Evolutionary conservation across 2,329 filamentous ascomycete genomes (phyloP).

Genomic region (Kalmusia sp.): DNA sequence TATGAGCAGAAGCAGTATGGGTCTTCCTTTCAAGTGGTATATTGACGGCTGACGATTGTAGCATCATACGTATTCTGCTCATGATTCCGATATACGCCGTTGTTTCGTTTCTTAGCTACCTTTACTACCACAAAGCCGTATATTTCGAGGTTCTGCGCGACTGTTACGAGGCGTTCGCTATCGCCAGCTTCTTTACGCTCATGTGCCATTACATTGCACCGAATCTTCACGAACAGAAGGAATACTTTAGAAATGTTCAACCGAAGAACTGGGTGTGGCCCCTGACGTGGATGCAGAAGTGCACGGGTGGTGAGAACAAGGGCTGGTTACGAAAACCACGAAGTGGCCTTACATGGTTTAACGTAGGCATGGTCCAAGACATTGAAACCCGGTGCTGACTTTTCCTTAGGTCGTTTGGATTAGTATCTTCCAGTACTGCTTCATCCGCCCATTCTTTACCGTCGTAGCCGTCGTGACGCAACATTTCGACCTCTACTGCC

Average conservation of each 20-base stretch:
- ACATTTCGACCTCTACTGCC: slow-evolving; percentile 74
- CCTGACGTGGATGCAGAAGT: slow-evolving; percentile 72
- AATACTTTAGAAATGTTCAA: slow-evolving; percentile 74
- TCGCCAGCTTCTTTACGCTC: slow-evolving; percentile 84
- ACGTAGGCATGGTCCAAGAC: too few species aligned
- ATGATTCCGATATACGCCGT: slow-evolving; percentile 85
- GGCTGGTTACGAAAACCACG: slow-evolving; percentile 76
- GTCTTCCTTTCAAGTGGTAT: neutral
- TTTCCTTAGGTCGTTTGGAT: slow-evolving; percentile 72
- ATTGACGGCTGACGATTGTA: slow-evolving; percentile 42
- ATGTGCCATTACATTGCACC: slow-evolving; percentile 82
- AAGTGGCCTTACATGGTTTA: slow-evolving; percentile 90
- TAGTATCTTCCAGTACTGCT: slow-evolving; percentile 84
- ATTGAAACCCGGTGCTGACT: slow-evolving; percentile 31
- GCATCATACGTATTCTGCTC: slow-evolving; percentile 85
- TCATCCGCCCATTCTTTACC: slow-evolving; percentile 80
- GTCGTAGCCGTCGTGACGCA: slow-evolving; percentile 78
- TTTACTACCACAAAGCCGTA: slow-evolving; percentile 77
- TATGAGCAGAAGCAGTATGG: slow-evolving; percentile 66
- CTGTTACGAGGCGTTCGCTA: slow-evolving; percentile 89
- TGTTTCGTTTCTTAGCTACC: slow-evolving; percentile 75
- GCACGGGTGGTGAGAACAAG: slow-evolving; percentile 69
- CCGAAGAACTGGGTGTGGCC: slow-evolving; percentile 79
- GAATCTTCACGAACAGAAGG: slow-evolving; percentile 79
- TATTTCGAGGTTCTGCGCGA: slow-evolving; percentile 84